Evolutionary conservation across 345 rosid genomes (phyloP).

Genomic region (Physaria fendleri): DNA sequence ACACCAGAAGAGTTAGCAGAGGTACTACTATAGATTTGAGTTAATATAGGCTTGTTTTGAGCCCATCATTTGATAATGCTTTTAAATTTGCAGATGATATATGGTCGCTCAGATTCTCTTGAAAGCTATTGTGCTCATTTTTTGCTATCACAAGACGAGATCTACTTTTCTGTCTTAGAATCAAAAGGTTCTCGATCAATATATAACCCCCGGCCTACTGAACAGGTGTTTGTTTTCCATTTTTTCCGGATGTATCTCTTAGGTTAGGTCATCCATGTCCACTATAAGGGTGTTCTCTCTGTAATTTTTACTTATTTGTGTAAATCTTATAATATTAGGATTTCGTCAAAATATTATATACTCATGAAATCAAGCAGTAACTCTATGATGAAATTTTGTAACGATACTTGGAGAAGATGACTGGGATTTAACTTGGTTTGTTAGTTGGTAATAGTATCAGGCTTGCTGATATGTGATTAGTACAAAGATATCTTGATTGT

Average conservation of each 20-base stretch:
- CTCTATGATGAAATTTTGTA: neutral
- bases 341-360: neutral
- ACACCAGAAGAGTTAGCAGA: conserved; percentile 84
- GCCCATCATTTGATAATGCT: conserved; percentile 29
- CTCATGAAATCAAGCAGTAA: neutral
- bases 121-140: conserved; percentile 93
- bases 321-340: neutral
- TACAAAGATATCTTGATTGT: conserved; percentile 4
- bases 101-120: conserved; percentile 71
- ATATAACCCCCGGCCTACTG: conserved; percentile 69
- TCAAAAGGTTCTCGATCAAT: conserved; percentile 59
- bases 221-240: conserved; percentile 42
- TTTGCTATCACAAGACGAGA: conserved; percentile 76
- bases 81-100: conserved; percentile 64
- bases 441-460: conserved; percentile 4
- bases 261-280: neutral
- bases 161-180: conserved; percentile 63
- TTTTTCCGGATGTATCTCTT: neutral
- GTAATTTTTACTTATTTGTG: neutral
- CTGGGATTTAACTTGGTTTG: neutral
- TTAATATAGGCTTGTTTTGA: neutral
- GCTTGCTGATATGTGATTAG: conserved; percentile 9
- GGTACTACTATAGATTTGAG: conserved; percentile 49
- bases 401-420: neutral
- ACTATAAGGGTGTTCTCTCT: conserved; percentile 1